Evolutionary conservation across 2,329 filamentous ascomycete genomes (phyloP), one percentile per base, ranked within the genome.

Genomic region (Torrubiella hemipterigena): DNA sequence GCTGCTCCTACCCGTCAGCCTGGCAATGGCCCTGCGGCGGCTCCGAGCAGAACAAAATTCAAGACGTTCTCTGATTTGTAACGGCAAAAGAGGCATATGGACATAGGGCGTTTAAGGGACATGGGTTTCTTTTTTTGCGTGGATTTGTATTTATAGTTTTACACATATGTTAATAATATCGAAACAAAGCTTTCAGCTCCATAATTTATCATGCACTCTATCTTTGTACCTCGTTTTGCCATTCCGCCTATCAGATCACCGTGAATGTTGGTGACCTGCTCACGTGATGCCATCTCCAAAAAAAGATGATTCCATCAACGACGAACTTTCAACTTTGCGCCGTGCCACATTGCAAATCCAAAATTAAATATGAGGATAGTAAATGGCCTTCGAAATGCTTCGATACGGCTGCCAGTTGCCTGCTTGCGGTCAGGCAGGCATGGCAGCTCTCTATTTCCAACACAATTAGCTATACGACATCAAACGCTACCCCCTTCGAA

Each of bases 1-100:
- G 41, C 13, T 21, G 31, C n/a, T n/a, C n/a, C n/a, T n/a, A n/a
- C n/a, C n/a, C n/a, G n/a, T n/a, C n/a, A n/a, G n/a, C n/a, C n/a
- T n/a, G n/a, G n/a, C n/a, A 35, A 22, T 21, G 27, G 34, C 40
- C 28, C 30, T 14, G 33, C 23, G 37, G 40, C n/a, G n/a, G n/a
- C n/a, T n/a, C n/a, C n/a, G n/a, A n/a, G n/a, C n/a, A n/a, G n/a
- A n/a, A n/a, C n/a, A n/a, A n/a, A n/a, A n/a, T n/a, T n/a, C n/a
- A n/a, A n/a, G n/a, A n/a, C n/a, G n/a, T n/a, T n/a, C n/a, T n/a
- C n/a, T n/a, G n/a, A n/a, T n/a, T n/a, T n/a, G n/a, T n/a, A n/a
- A n/a, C n/a, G n/a, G n/a, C n/a, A n/a, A n/a, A n/a, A n/a, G n/a
- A n/a, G n/a, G n/a, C n/a, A n/a, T n/a, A n/a, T n/a, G n/a, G n/a